Conservation (phyloP, 257 asterid species). For the Solanum lignicaule region DNA sequence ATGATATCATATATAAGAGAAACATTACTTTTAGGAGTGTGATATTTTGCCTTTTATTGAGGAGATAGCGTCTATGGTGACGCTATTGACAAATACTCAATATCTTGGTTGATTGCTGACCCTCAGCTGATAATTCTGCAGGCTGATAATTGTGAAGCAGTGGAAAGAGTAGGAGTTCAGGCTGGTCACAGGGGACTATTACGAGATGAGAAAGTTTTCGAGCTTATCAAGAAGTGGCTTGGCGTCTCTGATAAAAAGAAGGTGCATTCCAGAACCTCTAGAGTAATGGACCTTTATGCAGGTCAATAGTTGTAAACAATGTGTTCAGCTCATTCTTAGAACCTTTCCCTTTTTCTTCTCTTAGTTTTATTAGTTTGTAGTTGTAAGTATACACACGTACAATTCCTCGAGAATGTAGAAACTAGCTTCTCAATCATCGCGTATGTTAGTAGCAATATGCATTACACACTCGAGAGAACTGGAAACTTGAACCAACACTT, state of each 20-base stretch:
- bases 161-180: conserved; percentile 59
- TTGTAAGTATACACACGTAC: background rate
- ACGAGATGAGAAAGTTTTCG: conserved; percentile 36
- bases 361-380: background rate
- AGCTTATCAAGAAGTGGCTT: conserved; percentile 53
- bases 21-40: background rate
- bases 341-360: background rate
- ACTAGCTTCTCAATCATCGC: background rate
- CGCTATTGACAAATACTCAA: background rate
- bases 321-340: background rate
- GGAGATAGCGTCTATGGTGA: background rate
- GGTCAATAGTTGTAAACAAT: background rate
- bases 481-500: background rate
- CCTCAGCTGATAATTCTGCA: conserved; percentile 8
- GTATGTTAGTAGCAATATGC: background rate
- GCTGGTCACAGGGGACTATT: conserved; percentile 57
- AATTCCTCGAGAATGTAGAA: background rate
- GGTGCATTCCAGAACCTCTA: conserved; percentile 25
- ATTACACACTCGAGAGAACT: background rate
- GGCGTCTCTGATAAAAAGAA: conserved; percentile 38
- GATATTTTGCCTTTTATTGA: background rate
- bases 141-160: conserved; percentile 72
- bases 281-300: conserved; percentile 37
- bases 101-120: background rate
- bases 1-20: background rate